phyloP scores from a whole-genome alignment of 257 asterid species.

The Penstemon newberryi region DNA sequence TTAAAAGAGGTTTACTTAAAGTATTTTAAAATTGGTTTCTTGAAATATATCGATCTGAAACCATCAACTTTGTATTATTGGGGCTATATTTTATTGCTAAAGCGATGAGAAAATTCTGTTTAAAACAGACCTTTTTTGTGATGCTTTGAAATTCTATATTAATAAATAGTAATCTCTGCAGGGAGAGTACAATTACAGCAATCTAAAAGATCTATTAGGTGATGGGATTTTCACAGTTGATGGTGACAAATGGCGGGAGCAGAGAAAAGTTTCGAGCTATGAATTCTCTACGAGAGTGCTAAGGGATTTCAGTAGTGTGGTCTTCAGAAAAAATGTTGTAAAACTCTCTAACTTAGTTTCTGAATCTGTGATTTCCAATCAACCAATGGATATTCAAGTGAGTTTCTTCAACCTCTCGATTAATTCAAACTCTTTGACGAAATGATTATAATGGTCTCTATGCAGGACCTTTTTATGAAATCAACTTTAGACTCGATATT shows the following conservation, averaged over 20 bases:
- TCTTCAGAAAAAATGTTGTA: conserved; percentile 51
- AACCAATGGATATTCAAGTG: conserved; percentile 64
- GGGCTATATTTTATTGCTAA: too few relatives aligned
- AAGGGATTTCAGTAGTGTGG: conserved; percentile 64
- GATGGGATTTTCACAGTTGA: conserved; percentile 82
- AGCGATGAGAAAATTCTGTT: too few relatives aligned
- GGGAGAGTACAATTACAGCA: conserved; percentile 54
- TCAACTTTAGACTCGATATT: conserved; percentile 55
- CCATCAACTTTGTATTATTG: too few relatives aligned
- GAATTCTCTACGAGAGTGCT: conserved; percentile 71
- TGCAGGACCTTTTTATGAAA: conserved; percentile 62
- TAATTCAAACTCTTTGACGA: neutral
- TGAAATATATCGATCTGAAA: too few relatives aligned
- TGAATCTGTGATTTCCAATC: conserved; percentile 40
- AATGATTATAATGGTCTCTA: neutral
- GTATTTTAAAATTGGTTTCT: too few relatives aligned
- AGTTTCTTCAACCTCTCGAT: conserved; percentile 12
- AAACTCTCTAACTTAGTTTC: conserved; percentile 51
- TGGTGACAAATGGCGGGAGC: conserved; percentile 76
- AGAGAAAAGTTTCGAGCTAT: conserved; percentile 66
- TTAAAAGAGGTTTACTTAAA: too few relatives aligned
- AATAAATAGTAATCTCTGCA: conserved; percentile 22
- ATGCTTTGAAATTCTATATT: neutral
- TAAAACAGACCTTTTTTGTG: too few relatives aligned
- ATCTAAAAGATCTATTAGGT: conserved; percentile 54